These are phyloP conservation scores for Phoma herbarum DNA, from an alignment of 2,329 filamentous ascomycete genomes.

Conservation along the genomic window DNA sequence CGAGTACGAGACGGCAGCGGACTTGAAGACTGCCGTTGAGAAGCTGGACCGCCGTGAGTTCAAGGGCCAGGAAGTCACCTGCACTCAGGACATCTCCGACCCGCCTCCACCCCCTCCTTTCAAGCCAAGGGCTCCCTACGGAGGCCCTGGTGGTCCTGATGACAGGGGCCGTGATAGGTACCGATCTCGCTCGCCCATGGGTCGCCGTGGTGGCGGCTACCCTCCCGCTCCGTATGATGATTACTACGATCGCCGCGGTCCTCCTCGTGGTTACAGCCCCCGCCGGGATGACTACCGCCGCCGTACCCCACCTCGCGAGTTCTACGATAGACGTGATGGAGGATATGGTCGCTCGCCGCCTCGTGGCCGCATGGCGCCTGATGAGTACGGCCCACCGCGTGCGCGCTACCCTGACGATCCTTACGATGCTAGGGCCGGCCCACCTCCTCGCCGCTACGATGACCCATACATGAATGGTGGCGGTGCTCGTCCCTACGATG, in stretches of 20 bases:
- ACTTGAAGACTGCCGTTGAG: conserved; percentile 89
- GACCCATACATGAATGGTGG: conserved; percentile 69
- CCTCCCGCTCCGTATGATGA: conserved; percentile 71
- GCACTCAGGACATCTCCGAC: conserved; percentile 79
- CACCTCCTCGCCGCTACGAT: conserved; percentile 63
- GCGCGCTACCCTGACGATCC: conserved; percentile 76
- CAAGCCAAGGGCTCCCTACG: conserved; percentile 47
- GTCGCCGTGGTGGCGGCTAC: conserved; percentile 68
- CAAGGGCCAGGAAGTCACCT: conserved; percentile 86
- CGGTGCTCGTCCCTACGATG: conserved; percentile 64
- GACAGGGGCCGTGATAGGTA: conserved; percentile 77
- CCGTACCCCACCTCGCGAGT: conserved; percentile 78
- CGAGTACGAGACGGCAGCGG: conserved; percentile 92
- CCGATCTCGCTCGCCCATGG: conserved; percentile 76
- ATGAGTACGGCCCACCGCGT: conserved; percentile 75
- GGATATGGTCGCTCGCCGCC: conserved; percentile 67
- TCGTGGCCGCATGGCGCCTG: conserved; percentile 75
- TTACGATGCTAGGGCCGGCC: conserved; percentile 66
- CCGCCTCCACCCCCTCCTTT: conserved; percentile 49
- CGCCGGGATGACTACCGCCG: conserved; percentile 87
- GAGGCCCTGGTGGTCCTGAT: conserved; percentile 57
- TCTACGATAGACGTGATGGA: conserved; percentile 78
- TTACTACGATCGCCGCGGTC: conserved; percentile 79
- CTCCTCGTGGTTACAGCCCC: conserved; percentile 84
- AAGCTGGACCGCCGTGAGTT: conserved; percentile 94